Evolutionary conservation across 1,284 basidiomycete genomes (phyloP), one percentile per base, ranked within the genome.

Genomic region (Inonotus hispidus): DNA sequence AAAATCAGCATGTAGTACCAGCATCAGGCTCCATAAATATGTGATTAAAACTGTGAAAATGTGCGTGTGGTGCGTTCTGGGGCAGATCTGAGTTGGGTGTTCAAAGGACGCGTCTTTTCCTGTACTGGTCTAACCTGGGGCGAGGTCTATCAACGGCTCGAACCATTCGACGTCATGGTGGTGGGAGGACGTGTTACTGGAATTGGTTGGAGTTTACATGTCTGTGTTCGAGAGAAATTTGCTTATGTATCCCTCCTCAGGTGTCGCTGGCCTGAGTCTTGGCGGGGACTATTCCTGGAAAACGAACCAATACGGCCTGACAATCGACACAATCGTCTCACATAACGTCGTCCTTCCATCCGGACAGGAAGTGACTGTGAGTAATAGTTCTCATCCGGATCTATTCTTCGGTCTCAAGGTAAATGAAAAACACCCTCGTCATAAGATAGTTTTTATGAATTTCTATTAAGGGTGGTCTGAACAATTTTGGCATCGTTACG

Each of bases 161-260:
- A 63, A 14, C 60, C 58, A 16, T 41, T 41, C 32, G 63, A 62
- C 19, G 55, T 64, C 23, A 69, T 55, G 52, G 64, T 68, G n/a
- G 62, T 63, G 13, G 68, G 69, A 10, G 68, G 68, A 14, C 60
- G 69, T n/a, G 65, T 65, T 13, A 23, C 61, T 37, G 65, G 68
- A 21, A 55, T 66, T n/a, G 65, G 66, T 56, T n/a, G 56, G 63
- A 46, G n/a, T 25, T 49, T 5, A 7, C 23, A 14, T 21, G 6
- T 23, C 13, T 6, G 10, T 1, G 14, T 10, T n/a, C 8, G 13
- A 14, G 21, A n/a, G n/a, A n/a, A 46, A 11, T 11, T 8, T 39
- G n/a, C 3, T 38, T 37, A n/a, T 29, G n/a, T 45, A 32, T 35
- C 8, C 21, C 21, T n/a, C 32, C n/a, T 45, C 14, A 58, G 57